Percentiles rank a stretch among this genome's conserved stretches.
phyloP scores from a whole-genome alignment of 495 filamentous ascomycete genomes.

The Daldinia concentrica region DNA sequence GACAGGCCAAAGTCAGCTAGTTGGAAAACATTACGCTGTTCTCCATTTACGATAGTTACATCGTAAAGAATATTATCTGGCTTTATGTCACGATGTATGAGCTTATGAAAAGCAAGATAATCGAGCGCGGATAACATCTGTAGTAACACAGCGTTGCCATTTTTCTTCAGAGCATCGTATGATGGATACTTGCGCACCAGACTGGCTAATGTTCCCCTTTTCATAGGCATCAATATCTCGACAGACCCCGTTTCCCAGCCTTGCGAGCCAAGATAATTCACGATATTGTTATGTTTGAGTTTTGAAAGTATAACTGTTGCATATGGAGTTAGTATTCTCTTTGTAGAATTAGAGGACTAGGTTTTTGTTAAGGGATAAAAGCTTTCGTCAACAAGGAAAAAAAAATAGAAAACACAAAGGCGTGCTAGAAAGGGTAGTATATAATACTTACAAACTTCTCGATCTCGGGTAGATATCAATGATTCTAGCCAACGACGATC shows the following conservation, averaged over 20 bases:
- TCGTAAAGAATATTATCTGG: constrained; percentile 75
- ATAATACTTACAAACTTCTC: constrained; percentile 7
- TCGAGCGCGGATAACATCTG: constrained; percentile 51
- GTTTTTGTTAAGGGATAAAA: background rate
- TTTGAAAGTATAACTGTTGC: background rate
- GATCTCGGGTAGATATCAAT: background rate
- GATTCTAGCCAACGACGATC: background rate
- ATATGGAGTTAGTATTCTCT: background rate
- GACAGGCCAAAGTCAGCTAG: constrained; percentile 52
- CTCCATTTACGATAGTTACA: background rate
- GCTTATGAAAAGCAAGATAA: constrained; percentile 56
- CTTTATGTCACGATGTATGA: constrained; percentile 83
- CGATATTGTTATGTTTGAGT: background rate
- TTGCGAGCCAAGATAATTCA: constrained; percentile 13
- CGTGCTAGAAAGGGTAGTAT: background rate
- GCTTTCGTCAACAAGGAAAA: background rate
- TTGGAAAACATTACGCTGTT: constrained; percentile 39
- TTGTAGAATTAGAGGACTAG: background rate
- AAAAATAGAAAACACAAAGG: background rate
- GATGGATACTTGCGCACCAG: constrained; percentile 6
- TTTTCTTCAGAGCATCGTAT: constrained; percentile 14
- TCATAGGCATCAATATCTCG: constrained; percentile 52
- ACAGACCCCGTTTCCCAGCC: constrained; percentile 25
- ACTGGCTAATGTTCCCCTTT: constrained; percentile 41
- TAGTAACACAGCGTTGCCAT: constrained; percentile 23